phyloP scores from a whole-genome alignment of 257 asterid genomes.

The Ilex aquifolium region DNA sequence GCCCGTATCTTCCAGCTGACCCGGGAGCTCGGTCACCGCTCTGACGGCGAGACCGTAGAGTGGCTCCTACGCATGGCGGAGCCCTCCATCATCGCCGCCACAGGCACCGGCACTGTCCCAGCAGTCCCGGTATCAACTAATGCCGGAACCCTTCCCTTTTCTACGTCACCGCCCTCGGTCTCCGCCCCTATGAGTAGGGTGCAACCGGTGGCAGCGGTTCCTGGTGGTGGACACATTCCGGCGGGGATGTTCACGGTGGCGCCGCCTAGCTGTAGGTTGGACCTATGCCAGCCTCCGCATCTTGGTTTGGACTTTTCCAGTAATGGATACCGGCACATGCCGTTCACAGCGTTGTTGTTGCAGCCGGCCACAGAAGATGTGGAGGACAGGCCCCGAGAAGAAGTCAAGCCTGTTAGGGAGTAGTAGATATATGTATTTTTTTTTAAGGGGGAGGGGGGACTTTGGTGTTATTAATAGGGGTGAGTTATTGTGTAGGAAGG shows the following conservation, averaged over 20 bases:
- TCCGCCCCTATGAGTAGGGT: conserved; percentile 11
- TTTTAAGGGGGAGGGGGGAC: too few species aligned
- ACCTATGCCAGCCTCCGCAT: conserved; percentile 34
- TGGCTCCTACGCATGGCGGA: conserved; percentile 77
- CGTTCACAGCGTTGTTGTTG: conserved; percentile 61
- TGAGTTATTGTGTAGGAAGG: background rate
- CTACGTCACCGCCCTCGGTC: conserved; percentile 15
- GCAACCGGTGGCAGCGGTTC: conserved; percentile 9
- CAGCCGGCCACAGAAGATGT: conserved; percentile 49
- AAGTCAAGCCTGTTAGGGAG: background rate
- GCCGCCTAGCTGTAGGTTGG: conserved; percentile 41
- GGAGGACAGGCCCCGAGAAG: conserved; percentile 4
- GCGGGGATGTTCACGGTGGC: conserved; percentile 8
- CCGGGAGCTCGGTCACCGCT: conserved; percentile 60
- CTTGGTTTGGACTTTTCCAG: conserved; percentile 31
- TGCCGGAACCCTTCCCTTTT: conserved; percentile 10
- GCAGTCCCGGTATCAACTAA: conserved; percentile 28
- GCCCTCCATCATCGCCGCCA: conserved; percentile 56
- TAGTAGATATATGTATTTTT: conserved; percentile 10
- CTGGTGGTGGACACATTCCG: background rate
- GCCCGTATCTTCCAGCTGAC: conserved; percentile 85
- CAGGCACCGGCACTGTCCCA: conserved; percentile 64
- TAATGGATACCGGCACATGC: conserved; percentile 45
- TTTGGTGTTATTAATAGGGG: too few species aligned
- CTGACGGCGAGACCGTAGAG: conserved; percentile 83